Evolutionary conservation across 2,329 filamentous ascomycete species (phyloP), one percentile per base, ranked within the genome.

Genomic region (Zymoseptoria brevis): DNA sequence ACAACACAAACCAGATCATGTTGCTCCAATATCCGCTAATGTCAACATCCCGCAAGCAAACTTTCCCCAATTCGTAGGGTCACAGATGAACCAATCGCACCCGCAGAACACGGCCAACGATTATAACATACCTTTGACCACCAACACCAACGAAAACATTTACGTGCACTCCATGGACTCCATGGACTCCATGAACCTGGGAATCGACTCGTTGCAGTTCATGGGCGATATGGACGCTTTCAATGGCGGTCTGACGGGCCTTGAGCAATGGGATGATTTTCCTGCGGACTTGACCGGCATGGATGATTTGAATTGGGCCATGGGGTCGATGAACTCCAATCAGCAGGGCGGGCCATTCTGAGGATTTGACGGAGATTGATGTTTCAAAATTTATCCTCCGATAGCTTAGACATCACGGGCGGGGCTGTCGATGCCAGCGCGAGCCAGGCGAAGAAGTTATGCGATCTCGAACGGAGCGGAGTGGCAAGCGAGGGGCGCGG

Each of bases 251-350:
- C 56, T 70, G 19, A 65, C 64, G 3, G 67, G 68, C 4, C 48
- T 69, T 7, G 67, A 68, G 21, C 61, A 66, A 35, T 70, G 68
- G 68, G 56, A 55, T 2, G 58, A 22, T 8, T 58, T 67, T 26
- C 56, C 63, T 21, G 29, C 58, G 2, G 61, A 66, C 45, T 29
- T 55, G 19, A 35, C 54, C 13, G 53, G 41, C 16, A 60, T 58
- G 53, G 52, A 22, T 19, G 21, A 56, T 2, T 13, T 56, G 35
- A 60, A 62, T n/a, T 45, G 35, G 35, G 16, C 35, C 13, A 45
- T 45, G 35, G 35, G 13, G 4, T 45, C 35, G 35, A 45, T 4
- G 35, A 45, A 45, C 35, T 16, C 7, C 7, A 1, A 45, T 45
- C 35, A 45, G 4, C 35, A 45, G 35, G 35, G 35, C 35, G 35